Base-by-base conservation (phyloP, 805 yeast genomes). In the Kodamaea sagamina region DNA sequence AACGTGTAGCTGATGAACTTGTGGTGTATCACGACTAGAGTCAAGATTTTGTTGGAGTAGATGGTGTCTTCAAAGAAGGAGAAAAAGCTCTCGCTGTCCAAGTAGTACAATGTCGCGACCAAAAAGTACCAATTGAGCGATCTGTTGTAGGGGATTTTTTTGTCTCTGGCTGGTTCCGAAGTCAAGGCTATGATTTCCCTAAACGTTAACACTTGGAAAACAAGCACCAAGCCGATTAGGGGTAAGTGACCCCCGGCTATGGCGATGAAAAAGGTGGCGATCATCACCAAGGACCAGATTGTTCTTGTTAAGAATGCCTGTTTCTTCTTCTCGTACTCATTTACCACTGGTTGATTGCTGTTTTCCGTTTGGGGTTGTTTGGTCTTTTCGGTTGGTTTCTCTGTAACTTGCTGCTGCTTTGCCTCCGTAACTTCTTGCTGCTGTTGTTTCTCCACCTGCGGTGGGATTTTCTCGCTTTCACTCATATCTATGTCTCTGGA, bases 211-310 rank as follows among this genome's bases (percentile, higher is more conserved):
- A 86, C 73, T 65, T 93, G 97, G 46, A 89, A 77, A 6, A 81
- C 55, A 32, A 86, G 69, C 38, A 92, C 89, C 46, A 87, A 70
- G 4, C 78, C 62, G 46, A 90, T 86, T 41, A 89, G 78, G 73
- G 89, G 82, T 42, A 86, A 68, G 59, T 90, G 98, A 32, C 99
- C 99, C 7, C 90, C 78, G 21, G 86, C 82, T 37, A 90, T 68
- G 18, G 86, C 74, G 28, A 76, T 65, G 47, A 88, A 79, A 63
- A 89, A 85, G 4, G 80, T 81, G 12, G 72, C 64, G 47, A 93
- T 84, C 97, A 93, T 90, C 12, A 93, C 89, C 54, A 93, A 64
- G 0, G 97, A 86, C 98, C 98, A 93, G 37, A 86, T 72, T 3
- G 98, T 84, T 53, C 99, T 80, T 18, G 89, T 87, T 36, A 89